Evolutionary conservation across 495 filamentous ascomycete genomes (phyloP).

Genomic region (Aspergillus sclerotiicarbonarius): DNA sequence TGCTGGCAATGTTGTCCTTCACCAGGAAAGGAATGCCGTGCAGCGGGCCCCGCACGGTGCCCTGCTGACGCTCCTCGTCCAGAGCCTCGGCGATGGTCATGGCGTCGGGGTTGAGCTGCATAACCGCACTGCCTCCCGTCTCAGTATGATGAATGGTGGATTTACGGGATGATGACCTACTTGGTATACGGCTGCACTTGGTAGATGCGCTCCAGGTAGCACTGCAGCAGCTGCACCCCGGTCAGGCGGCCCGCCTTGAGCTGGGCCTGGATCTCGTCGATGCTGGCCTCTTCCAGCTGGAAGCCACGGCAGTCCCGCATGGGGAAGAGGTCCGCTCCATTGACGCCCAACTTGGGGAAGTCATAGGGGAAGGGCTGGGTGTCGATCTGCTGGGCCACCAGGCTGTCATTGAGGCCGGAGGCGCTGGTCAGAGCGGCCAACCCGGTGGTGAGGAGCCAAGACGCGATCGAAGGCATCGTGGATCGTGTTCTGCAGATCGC

Average conservation of each 20-base stretch:
- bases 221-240: slow-evolving; percentile 47
- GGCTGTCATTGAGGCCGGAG: slow-evolving; percentile 1
- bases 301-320: slow-evolving; percentile 63
- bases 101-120: slow-evolving; percentile 63
- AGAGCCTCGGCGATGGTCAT: slow-evolving; percentile 54
- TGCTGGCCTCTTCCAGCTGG: slow-evolving; percentile 61
- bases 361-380: slow-evolving; percentile 24
- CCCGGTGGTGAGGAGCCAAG: not conserved
- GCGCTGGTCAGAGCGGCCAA: slow-evolving; percentile 1
- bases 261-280: slow-evolving; percentile 51
- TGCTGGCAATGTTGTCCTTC: slow-evolving; percentile 74
- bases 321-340: slow-evolving; percentile 43
- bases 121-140: slow-evolving; percentile 41
- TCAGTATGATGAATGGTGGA: not conserved
- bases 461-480: not conserved
- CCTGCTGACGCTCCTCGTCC: slow-evolving; percentile 57
- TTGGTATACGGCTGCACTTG: slow-evolving; percentile 60
- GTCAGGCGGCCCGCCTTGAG: slow-evolving; percentile 44
- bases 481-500: not conserved
- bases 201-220: slow-evolving; percentile 51
- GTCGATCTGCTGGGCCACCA: slow-evolving; percentile 5
- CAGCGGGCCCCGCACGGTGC: slow-evolving; percentile 56
- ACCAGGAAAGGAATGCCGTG: slow-evolving; percentile 74
- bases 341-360: slow-evolving; percentile 37
- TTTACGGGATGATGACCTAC: slow-evolving; percentile 31